Conservation (phyloP, 2,329 filamentous ascomycete species). For the Phaeosphaeria sp. region DNA sequence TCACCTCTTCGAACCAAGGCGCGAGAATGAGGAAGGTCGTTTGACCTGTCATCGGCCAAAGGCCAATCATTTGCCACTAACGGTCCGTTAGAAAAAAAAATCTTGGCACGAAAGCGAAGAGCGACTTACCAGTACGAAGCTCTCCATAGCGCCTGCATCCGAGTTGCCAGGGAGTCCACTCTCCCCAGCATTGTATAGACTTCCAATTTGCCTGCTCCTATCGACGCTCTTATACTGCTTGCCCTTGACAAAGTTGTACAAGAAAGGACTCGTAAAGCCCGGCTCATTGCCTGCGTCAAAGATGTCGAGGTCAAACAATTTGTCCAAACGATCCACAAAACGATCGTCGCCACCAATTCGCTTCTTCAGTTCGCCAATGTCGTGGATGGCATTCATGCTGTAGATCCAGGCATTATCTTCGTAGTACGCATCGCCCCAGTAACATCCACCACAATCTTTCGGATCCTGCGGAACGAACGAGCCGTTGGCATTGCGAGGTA, state of each 20-base stretch:
- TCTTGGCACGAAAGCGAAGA: not conserved
- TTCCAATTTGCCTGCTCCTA: conserved; percentile 65
- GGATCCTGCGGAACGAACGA: conserved; percentile 59
- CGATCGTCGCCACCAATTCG: conserved; percentile 61
- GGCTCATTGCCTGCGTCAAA: conserved; percentile 75
- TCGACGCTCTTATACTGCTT: conserved; percentile 67
- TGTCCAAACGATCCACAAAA: conserved; percentile 66
- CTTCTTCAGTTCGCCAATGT: conserved; percentile 62
- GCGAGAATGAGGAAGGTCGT: conserved; percentile 68
- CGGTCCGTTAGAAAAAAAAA: conserved; percentile 4
- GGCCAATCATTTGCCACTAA: conserved; percentile 44
- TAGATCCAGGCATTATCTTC: conserved; percentile 70
- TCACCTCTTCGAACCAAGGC: conserved; percentile 56
- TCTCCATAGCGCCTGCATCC: conserved; percentile 76
- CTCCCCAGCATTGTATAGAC: conserved; percentile 60
- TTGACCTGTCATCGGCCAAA: conserved; percentile 64
- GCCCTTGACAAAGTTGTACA: conserved; percentile 69
- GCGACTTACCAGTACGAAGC: conserved; percentile 58
- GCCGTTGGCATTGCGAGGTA: conserved; percentile 61
- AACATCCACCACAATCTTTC: conserved; percentile 66
- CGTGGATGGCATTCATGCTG: conserved; percentile 72
- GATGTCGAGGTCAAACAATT: conserved; percentile 62
- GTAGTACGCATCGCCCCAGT: conserved; percentile 69
- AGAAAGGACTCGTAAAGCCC: conserved; percentile 69
- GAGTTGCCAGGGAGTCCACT: conserved; percentile 71